Base-by-base conservation (phyloP, 345 rosid species). In the Lepidium aucheri region DNA sequence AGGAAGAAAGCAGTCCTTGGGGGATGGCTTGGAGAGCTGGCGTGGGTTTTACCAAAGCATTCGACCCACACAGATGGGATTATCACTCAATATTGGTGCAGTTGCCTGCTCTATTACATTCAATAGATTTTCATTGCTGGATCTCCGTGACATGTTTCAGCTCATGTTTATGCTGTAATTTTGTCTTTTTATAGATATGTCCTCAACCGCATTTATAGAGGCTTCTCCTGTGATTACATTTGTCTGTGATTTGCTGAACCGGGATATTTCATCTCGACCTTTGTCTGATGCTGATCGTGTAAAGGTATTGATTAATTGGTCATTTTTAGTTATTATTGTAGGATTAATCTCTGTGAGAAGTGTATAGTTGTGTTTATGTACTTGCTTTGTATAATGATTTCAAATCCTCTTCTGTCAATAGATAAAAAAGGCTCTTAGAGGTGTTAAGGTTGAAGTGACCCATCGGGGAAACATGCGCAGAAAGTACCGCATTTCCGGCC, bases 11-110 rank as follows among this genome's bases (percentile, higher is more conserved):
- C 90, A 85, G 32, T 60, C 90, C 16, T 71, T 92, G n/a, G 72
- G 98, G 7, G 96, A 92, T 72, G 98, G 98, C 52, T 68, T 92
- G 76, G 98, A 92, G 78, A 87, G 96, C 68, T 92, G 98, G 98
- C 90, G 96, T 66, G 98, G 98, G 58, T 92, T 92, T 65, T 92
- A 92, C 68, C 98, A 92, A 62, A 92, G 98, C 69, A 89, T 92
- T 67, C 96, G 98, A 40, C 96, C 98, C 8, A 92, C 98, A 9
- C 98, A 92, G 77, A 92, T 83, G 92, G 98, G 98, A 3, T 70
- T 92, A 12, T 92, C 98, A 1, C 76, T 92, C 18, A 92, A 92
- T 65, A 92, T 92, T 50, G 98, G 98, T 86, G 65, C 1, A 5
- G n/a, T 45, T 17, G 26, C n/a, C 47, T n/a, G n/a, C 30, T 53